These are phyloP conservation scores for Kodamaea kakaduensis DNA, from an alignment of 805 yeast genomes.

Conservation along the genomic window DNA sequence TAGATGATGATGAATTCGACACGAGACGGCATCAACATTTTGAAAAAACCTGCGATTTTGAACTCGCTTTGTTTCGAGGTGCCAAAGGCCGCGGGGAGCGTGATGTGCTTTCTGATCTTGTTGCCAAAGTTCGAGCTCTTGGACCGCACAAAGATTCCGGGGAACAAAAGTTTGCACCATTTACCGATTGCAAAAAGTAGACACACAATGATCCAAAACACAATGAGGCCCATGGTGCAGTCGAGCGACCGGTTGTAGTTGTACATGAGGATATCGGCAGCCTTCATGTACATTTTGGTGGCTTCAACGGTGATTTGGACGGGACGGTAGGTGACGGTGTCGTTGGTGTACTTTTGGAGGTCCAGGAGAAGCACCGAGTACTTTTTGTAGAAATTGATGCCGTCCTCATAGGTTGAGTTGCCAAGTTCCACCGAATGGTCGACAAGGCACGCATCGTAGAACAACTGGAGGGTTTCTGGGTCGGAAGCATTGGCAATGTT, in stretches of 20 bases:
- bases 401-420: background rate
- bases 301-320: background rate
- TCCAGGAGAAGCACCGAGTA: background rate
- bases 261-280: background rate
- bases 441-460: background rate
- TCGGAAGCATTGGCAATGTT: background rate
- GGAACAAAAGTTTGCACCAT: slow-evolving; percentile 22
- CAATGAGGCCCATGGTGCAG: slow-evolving; percentile 2
- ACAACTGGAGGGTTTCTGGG: background rate
- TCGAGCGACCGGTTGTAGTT: slow-evolving; percentile 5
- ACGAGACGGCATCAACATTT: slow-evolving; percentile 9
- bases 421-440: background rate
- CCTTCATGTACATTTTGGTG: background rate
- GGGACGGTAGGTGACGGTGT: slow-evolving; percentile 3
- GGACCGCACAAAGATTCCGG: slow-evolving; percentile 17
- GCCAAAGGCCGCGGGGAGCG: slow-evolving; percentile 16
- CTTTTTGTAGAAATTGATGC: slow-evolving; percentile 1
- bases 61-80: slow-evolving; percentile 10
- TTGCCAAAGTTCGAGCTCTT: slow-evolving; percentile 4
- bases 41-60: slow-evolving; percentile 5
- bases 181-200: slow-evolving; percentile 9
- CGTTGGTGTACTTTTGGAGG: background rate
- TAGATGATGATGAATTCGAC: slow-evolving; percentile 13
- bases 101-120: slow-evolving; percentile 11
- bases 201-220: slow-evolving; percentile 19